Evolutionary conservation across 169 alveolate species (phyloP).

Genomic region (Plasmodium adleri): DNA sequence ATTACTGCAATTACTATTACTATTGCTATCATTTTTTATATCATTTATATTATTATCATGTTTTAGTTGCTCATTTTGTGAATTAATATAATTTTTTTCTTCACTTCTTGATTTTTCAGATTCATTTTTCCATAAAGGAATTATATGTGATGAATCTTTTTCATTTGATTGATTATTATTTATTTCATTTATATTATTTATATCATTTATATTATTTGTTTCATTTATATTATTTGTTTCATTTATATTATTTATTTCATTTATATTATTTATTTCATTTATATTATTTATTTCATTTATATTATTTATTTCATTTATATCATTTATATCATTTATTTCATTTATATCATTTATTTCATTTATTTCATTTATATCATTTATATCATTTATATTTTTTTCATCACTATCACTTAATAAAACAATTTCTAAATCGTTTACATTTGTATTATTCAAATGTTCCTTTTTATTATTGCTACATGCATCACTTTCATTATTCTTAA

Average conservation of each 20-base stretch:
- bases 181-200: background rate
- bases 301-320: background rate
- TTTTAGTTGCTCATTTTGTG: too few species aligned
- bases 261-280: background rate
- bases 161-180: background rate
- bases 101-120: too few species aligned
- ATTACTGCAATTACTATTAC: background rate
- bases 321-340: background rate
- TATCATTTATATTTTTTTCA: background rate
- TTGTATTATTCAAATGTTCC: background rate
- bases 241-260: background rate
- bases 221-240: background rate
- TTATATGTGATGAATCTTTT: background rate
- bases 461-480: background rate
- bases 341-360: background rate
- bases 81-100: too few species aligned
- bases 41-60: background rate
- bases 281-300: background rate
- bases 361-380: background rate
- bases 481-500: background rate
- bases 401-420: background rate
- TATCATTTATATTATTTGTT: background rate
- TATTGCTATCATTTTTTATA: background rate
- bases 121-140: too few species aligned
- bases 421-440: background rate